Percentiles rank a stretch among this genome's conserved stretches.
Conservation (phyloP, 2,329 filamentous ascomycete species). For the Penicillium sp. region DNA sequence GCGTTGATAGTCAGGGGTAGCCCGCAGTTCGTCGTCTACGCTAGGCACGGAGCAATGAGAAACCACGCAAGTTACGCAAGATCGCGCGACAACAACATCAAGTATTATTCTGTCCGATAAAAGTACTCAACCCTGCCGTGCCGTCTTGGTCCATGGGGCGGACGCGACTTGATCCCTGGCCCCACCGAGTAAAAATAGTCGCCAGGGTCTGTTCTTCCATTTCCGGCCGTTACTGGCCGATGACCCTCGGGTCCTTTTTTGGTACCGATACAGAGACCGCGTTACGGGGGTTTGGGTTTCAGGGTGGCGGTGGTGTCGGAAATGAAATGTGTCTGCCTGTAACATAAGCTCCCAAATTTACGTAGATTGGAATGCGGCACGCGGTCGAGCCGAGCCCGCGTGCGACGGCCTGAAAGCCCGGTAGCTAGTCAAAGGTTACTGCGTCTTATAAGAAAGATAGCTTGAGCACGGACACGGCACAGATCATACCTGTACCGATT, state of each 20-base stretch:
- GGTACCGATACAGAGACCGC: not conserved
- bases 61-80: not conserved
- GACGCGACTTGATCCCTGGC: no score
- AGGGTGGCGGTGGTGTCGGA: not conserved
- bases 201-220: no score
- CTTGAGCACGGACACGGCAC: not conserved
- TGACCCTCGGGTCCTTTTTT: not conserved
- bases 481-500: not conserved
- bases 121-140: no score
- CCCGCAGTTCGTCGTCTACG: not conserved
- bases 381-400: not conserved
- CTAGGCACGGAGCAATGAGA: not conserved
- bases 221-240: not conserved
- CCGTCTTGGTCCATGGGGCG: no score
- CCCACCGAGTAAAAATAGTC: no score
- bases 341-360: not conserved
- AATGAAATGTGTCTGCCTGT: slow-evolving; percentile 3
- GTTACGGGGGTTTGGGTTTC: not conserved
- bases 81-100: not conserved
- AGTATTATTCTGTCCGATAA: no score
- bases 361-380: not conserved
- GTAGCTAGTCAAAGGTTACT: not conserved
- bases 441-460: not conserved
- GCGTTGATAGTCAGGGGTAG: slow-evolving; percentile 1
- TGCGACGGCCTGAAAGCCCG: not conserved